Evolutionary conservation across 1,284 basidiomycete species (phyloP), one percentile per base, ranked within the genome.

Genomic region (Ganoderma multipileum): DNA sequence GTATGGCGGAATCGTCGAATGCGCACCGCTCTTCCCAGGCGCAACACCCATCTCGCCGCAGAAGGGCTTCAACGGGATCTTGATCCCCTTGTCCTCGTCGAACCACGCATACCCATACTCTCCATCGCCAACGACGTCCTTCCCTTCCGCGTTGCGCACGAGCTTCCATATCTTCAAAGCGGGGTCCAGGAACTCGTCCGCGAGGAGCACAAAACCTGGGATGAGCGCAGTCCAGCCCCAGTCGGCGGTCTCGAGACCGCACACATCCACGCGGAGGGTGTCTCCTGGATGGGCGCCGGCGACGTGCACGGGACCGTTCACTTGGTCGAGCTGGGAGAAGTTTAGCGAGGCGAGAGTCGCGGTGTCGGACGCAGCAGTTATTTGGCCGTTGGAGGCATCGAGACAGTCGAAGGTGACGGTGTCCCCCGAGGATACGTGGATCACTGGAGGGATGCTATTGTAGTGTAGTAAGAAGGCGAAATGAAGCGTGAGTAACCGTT

Each of bases 21-120:
- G 85, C 36, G 85, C 80, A 0, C 89, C 89, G 8, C 75, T 74
- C 65, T 80, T 79, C 12, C 81, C 86, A n/a, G 81, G 84, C n/a
- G 85, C 89, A 14, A 89, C 84, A n/a, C 89, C 87, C 86, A 90
- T 89, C 78, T 90, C 88, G 0, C 89, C 88, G 5, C 86, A 83
- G 74, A 89, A 90, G 9, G 89, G 87, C 41, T 81, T 76, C 20
- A 89, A 68, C 3, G 86, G 86, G 30, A 87, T 79, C 68, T 76
- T 77, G 12, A 89, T 84, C 30, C 81, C 80, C 65, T 81, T 84
- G 54, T 74, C 79, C 71, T 83, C 79, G 73, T 87, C 83, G 72
- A 88, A 85, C 80, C 83, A 87, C 26, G 86, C 81, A 65, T 80
- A 83, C 1, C 81, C 82, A 9, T 76, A 77, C 23, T 81, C 77